These are phyloP conservation scores for Ogataea glucozyma DNA, from an alignment of 805 yeast genomes.

Conservation along the genomic window DNA sequence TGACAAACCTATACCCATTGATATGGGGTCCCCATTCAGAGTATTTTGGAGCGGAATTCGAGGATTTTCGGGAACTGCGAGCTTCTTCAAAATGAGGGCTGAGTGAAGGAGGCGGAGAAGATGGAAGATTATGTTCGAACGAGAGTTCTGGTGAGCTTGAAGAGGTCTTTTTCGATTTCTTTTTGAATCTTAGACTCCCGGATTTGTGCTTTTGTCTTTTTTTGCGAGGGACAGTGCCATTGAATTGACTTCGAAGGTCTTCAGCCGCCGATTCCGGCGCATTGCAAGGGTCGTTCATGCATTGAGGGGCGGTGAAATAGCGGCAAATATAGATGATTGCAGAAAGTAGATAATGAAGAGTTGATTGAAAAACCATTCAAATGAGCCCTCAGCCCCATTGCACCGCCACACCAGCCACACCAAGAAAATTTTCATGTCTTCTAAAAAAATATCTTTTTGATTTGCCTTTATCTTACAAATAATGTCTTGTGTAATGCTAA, in stretches of 20 bases:
- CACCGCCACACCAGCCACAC: constrained; percentile 1
- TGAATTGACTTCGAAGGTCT: neutral
- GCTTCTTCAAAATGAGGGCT: neutral
- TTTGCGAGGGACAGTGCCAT: neutral
- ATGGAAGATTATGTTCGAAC: neutral
- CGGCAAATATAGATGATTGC: too few relatives aligned
- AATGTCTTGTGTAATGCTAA: too few relatives aligned
- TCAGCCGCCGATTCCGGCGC: too few relatives aligned
- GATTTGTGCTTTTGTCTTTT: neutral
- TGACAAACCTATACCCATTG: constrained; percentile 46
- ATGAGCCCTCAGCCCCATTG: too few relatives aligned
- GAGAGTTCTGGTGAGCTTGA: too few relatives aligned
- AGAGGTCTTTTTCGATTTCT: too few relatives aligned
- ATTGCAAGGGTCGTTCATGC: too few relatives aligned
- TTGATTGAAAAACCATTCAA: too few relatives aligned
- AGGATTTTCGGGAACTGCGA: neutral
- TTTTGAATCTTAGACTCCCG: constrained; percentile 1
- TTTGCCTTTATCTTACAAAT: neutral
- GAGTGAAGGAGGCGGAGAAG: neutral
- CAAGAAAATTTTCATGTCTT: constrained; percentile 3
- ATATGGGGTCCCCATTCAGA: constrained; percentile 39
- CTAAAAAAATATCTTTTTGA: neutral
- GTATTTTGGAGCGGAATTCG: too few relatives aligned
- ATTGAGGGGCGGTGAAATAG: too few relatives aligned
- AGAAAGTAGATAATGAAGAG: too few relatives aligned